Base-by-base conservation (phyloP, 495 filamentous ascomycete species). In the Lepraria neglecta region DNA sequence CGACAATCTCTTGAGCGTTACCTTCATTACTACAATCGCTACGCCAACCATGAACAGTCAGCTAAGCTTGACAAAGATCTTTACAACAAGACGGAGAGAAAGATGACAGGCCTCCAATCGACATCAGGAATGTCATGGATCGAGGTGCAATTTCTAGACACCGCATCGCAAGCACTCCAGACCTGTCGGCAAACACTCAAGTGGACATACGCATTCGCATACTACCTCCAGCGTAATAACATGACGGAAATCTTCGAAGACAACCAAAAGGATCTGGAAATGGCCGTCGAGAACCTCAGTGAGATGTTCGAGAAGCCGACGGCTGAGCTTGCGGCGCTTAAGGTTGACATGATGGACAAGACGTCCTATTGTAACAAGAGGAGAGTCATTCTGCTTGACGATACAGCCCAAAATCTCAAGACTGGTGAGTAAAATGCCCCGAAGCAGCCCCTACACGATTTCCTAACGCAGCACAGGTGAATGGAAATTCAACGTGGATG, bases 161-260 rank as follows among this genome's bases (percentile, higher is more conserved):
- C 88, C 5, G 95, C 94, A 3, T 96, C 92, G 4, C 90, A 95
- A 72, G 89, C 91, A 9, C 81, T 98, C 27, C 94, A 98, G 74
- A 90, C 90, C 46, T 98, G 94, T 72, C 87, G 94, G 0, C 92
- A 97, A 75, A 98, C 92, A 0, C 78, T 98, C 44, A 97, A 97
- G 77, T 98, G 94, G 94, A 98, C 94, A 0, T 98, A 98, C 69
- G 95, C 94, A 0, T 98, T 98, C 75, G 94, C 94, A 1, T 98
- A 91, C 69, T 98, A 98, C 68, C 83, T 98, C 5, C 87, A 89
- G 5, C 85, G 92, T 38, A 97, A 97, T 78, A 98, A 97, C 68
- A 80, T 90, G 44, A 97, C 94, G 0, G 90, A 92, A 71, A 97
- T 98, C 56, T 98, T 98, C 65, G 94, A 98, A 74, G 92, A 96